Evolutionary conservation across 1,284 basidiomycete species (phyloP).

Genomic region (Xerocomus nothofagi): DNA sequence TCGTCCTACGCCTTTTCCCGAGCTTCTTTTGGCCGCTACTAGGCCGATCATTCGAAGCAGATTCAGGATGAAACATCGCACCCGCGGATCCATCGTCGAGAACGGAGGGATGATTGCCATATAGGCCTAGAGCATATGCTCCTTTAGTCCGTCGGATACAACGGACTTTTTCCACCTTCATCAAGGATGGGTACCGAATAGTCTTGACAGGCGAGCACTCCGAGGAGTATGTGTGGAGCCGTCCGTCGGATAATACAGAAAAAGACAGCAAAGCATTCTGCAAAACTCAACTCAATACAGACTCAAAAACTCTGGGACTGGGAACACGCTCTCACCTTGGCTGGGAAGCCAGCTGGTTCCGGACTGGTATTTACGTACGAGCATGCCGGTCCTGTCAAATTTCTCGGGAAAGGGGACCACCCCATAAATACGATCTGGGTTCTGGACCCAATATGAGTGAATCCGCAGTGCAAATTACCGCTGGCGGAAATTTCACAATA

Average conservation of each 20-base stretch:
- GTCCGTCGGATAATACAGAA: too few species aligned
- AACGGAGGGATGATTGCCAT: constrained; percentile 22
- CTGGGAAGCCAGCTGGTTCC: constrained; percentile 25
- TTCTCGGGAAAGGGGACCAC: constrained; percentile 23
- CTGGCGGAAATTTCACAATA: constrained; percentile 32
- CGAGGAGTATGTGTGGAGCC: too few species aligned
- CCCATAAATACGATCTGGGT: constrained; percentile 27
- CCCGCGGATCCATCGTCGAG: constrained; percentile 27
- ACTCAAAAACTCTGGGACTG: constrained; percentile 12
- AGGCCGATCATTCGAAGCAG: constrained; percentile 25
- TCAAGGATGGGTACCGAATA: constrained; percentile 21
- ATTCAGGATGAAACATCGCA: constrained; percentile 22
- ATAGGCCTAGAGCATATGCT: constrained; percentile 11
- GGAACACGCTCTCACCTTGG: constrained; percentile 27
- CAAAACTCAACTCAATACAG: constrained; percentile 20
- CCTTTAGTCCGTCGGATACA: constrained; percentile 17
- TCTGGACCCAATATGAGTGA: constrained; percentile 31
- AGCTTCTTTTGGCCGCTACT: constrained; percentile 24
- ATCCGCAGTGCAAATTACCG: constrained; percentile 32
- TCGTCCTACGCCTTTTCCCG: constrained; percentile 15
- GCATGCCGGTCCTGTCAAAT: constrained; percentile 23
- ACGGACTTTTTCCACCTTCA: constrained; percentile 21
- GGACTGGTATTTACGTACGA: constrained; percentile 32
- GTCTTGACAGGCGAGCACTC: constrained; percentile 17
- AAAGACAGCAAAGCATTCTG: not conserved